Percentiles rank a stretch among this genome's conserved stretches.
Evolutionary conservation across 2,329 filamentous ascomycete genomes (phyloP).

Genomic region (Aspergillus sp.): DNA sequence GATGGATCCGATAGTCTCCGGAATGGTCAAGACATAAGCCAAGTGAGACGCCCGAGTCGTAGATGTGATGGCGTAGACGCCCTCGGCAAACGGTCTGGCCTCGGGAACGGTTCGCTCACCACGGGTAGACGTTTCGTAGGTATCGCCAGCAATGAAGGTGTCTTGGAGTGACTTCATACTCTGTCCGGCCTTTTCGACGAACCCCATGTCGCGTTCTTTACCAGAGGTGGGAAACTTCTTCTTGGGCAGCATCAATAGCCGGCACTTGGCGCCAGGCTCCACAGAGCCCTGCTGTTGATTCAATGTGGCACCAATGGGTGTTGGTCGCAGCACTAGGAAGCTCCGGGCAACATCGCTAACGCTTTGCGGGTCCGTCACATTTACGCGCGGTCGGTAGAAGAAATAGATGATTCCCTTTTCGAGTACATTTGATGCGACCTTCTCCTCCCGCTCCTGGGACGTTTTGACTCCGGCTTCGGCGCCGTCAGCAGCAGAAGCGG

Average conservation of each 20-base stretch:
- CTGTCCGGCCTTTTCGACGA: conserved; percentile 73
- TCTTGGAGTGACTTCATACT: conserved; percentile 71
- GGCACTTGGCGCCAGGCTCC: conserved; percentile 61
- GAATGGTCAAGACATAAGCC: conserved; percentile 76
- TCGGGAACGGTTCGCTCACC: conserved; percentile 69
- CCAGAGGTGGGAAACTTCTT: conserved; percentile 74
- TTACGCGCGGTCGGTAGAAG: conserved; percentile 78
- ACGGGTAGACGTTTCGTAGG: conserved; percentile 75
- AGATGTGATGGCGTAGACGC: conserved; percentile 77
- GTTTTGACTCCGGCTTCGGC: conserved; percentile 50
- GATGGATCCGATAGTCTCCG: conserved; percentile 67
- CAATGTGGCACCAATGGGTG: conserved; percentile 69
- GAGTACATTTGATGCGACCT: conserved; percentile 64
- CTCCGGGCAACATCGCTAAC: conserved; percentile 74
- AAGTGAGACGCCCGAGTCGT: conserved; percentile 74
- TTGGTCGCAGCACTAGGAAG: conserved; percentile 76
- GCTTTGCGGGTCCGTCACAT: conserved; percentile 67
- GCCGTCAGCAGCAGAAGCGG: conserved; percentile 15
- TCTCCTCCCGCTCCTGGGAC: conserved; percentile 53
- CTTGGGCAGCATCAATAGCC: conserved; percentile 78
- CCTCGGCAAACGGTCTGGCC: conserved; percentile 76
- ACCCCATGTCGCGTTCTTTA: conserved; percentile 73
- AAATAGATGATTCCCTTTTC: conserved; percentile 93
- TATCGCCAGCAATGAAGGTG: conserved; percentile 65
- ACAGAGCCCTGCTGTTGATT: conserved; percentile 55